A percentile compares a stretch with the other conserved stretches of the same genome.
These are phyloP conservation scores for Plenodomus tracheiphilus DNA, from an alignment of 2,329 filamentous ascomycete genomes.

Conservation along the genomic window DNA sequence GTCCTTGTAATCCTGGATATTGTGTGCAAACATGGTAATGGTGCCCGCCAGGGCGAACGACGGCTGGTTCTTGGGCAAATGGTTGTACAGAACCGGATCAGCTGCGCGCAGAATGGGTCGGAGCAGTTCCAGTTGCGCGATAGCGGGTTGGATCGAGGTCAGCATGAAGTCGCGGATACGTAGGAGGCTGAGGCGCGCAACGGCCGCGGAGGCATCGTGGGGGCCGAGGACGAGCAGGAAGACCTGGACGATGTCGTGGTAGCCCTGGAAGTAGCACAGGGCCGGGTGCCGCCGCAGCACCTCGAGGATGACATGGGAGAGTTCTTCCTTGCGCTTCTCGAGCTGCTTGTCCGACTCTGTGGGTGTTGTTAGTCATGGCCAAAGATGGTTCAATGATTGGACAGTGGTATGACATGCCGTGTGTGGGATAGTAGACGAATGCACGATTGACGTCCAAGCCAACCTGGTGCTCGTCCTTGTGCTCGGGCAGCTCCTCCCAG, in stretches of 20 bases:
- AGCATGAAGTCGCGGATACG: slow-evolving; percentile 98
- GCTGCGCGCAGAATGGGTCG: slow-evolving; percentile 76
- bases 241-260: slow-evolving; percentile 97
- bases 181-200: slow-evolving; percentile 82
- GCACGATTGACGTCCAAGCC: slow-evolving; percentile 89
- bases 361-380: slow-evolving; percentile 40
- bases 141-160: slow-evolving; percentile 77
- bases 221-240: slow-evolving; percentile 81
- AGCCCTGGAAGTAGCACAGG: slow-evolving; percentile 96
- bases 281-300: slow-evolving; percentile 80
- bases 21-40: slow-evolving; percentile 94
- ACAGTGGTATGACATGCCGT: slow-evolving; percentile 58
- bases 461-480: slow-evolving; percentile 89
- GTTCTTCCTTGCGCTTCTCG: slow-evolving; percentile 69
- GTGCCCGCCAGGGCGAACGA: slow-evolving; percentile 94
- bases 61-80: slow-evolving; percentile 78
- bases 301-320: slow-evolving; percentile 78
- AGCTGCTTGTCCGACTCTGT: slow-evolving; percentile 72
- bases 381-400: not conserved
- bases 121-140: slow-evolving; percentile 84
- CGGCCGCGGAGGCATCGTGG: slow-evolving; percentile 61
- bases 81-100: slow-evolving; percentile 71
- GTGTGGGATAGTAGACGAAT: slow-evolving; percentile 90
- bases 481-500: slow-evolving; percentile 70
- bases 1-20: slow-evolving; percentile 85